Percentiles rank a stretch among this genome's conserved stretches.
Conservation (phyloP, 805 yeast genomes). For the Hanseniaspora valbyensis region DNA sequence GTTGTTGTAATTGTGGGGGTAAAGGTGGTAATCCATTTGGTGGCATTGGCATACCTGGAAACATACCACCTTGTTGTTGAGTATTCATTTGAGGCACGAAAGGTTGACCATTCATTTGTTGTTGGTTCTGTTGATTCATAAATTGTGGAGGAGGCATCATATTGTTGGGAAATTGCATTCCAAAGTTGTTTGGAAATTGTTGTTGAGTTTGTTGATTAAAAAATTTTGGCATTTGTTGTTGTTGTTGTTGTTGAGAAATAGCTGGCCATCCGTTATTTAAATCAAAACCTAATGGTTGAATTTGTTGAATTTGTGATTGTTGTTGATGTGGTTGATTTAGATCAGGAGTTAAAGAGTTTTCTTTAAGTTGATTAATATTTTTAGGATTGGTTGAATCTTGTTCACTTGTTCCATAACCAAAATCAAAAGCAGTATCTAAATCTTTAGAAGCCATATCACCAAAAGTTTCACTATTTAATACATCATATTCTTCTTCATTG, state of each 20-base stretch:
- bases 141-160: conserved; percentile 11
- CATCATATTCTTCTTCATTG: conserved; percentile 63
- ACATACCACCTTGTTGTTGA: conserved; percentile 1
- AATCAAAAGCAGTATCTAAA: conserved; percentile 30
- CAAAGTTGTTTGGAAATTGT: conserved; percentile 1
- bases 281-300: conserved; percentile 16
- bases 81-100: background rate
- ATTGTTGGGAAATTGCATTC: conserved; percentile 14
- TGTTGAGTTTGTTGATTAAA: conserved; percentile 22
- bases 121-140: background rate
- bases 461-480: conserved; percentile 28
- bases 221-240: conserved; percentile 15
- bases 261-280: background rate
- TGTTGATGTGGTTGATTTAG: conserved; percentile 17
- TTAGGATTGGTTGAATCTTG: conserved; percentile 14
- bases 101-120: background rate
- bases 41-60: conserved; percentile 6
- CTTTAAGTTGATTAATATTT: background rate
- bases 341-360: conserved; percentile 16
- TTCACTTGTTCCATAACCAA: conserved; percentile 25
- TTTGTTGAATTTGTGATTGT: conserved; percentile 17
- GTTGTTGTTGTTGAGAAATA: conserved; percentile 18
- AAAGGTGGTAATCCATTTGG: conserved; percentile 6
- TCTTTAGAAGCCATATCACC: conserved; percentile 24
- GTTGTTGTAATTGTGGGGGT: conserved; percentile 9